phyloP scores from a whole-genome alignment of 768 basidiomycete genomes.

The Boletellus emodensis region DNA sequence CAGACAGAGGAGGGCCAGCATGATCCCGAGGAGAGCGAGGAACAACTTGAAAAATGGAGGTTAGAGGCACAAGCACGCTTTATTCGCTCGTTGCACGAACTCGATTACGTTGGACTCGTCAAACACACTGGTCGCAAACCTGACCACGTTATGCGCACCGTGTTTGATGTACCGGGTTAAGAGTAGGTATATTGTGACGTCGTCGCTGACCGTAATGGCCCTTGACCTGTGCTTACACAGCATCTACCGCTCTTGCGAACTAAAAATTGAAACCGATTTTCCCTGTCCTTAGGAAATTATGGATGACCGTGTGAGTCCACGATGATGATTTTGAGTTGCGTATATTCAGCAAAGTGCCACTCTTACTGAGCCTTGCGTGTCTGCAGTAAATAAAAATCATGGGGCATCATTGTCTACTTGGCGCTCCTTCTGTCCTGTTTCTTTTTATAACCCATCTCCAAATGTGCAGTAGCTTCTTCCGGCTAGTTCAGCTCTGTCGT shows the following conservation, averaged over 20 bases:
- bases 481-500: slow-evolving; percentile 43
- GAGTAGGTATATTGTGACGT: slow-evolving; percentile 8
- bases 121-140: slow-evolving; percentile 75
- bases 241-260: not conserved
- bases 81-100: slow-evolving; percentile 73
- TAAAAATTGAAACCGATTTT: not conserved
- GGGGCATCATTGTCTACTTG: slow-evolving; percentile 30
- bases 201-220: not conserved
- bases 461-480: no score
- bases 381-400: slow-evolving; percentile 11
- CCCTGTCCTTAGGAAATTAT: not conserved
- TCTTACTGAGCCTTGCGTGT: not conserved
- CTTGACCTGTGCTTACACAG: slow-evolving; percentile 10
- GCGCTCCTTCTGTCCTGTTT: not conserved
- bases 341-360: not conserved
- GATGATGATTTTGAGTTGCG: not conserved
- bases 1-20: slow-evolving; percentile 21
- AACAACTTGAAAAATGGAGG: slow-evolving; percentile 50
- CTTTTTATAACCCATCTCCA: no score
- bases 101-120: slow-evolving; percentile 76
- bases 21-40: slow-evolving; percentile 25
- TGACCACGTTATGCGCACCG: slow-evolving; percentile 69
- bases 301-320: slow-evolving; percentile 6
- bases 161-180: slow-evolving; percentile 46
- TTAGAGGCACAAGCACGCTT: slow-evolving; percentile 73